Evolutionary conservation across 2,329 filamentous ascomycete genomes (phyloP).

Genomic region (Ceratocystis eucalypticola): DNA sequence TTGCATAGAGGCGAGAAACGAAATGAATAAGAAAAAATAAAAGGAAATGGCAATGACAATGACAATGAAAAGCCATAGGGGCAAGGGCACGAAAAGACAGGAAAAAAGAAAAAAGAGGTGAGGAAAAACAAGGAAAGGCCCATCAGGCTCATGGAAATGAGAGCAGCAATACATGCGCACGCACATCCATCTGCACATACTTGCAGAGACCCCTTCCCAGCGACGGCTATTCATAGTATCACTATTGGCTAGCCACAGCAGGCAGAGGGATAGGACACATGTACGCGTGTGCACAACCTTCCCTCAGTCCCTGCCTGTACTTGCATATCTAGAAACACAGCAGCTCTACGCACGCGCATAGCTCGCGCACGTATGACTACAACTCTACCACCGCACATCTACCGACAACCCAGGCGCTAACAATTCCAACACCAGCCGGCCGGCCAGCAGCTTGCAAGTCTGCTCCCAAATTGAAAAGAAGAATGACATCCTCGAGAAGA

Average conservation of each 20-base stretch:
- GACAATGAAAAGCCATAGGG: background rate
- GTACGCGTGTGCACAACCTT: background rate
- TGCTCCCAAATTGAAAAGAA: too few species aligned
- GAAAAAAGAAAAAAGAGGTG: background rate
- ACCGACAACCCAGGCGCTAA: background rate
- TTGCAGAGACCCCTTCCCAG: background rate
- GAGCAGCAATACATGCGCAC: background rate
- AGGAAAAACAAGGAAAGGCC: background rate
- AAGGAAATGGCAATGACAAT: background rate
- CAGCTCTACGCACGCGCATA: background rate
- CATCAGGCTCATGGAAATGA: background rate
- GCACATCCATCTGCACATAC: background rate
- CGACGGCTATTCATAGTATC: slow-evolving; percentile 4
- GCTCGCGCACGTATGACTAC: background rate
- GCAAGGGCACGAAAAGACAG: background rate
- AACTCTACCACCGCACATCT: background rate
- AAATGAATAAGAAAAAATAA: slow-evolving; percentile 2
- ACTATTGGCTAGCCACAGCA: background rate
- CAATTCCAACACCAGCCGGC: background rate
- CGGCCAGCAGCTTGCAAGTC: too few species aligned
- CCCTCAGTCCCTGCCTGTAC: background rate
- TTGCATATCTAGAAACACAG: slow-evolving; percentile 1
- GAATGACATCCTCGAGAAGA: too few species aligned
- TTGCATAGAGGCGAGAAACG: slow-evolving; percentile 3
- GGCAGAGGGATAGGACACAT: background rate